phyloP scores from a whole-genome alignment of 2,329 filamentous ascomycete species.

The Exophiala sp. region DNA sequence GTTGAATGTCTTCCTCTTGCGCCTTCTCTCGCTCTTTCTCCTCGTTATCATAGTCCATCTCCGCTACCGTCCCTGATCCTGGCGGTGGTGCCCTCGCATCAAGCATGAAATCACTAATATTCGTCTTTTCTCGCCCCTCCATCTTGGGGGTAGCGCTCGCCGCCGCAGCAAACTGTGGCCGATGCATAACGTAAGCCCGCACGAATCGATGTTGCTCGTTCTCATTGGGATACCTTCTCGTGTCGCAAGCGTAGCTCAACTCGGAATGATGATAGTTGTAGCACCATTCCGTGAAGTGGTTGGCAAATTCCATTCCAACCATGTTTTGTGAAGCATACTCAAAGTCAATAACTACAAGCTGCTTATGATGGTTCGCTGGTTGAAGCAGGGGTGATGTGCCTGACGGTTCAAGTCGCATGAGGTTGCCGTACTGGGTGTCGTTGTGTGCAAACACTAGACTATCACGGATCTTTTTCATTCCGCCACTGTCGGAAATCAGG shows the following conservation, averaged over 20 bases:
- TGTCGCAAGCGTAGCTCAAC: slow-evolving; percentile 65
- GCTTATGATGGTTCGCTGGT: slow-evolving; percentile 90
- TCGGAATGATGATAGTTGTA: slow-evolving; percentile 86
- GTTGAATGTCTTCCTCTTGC: slow-evolving; percentile 64
- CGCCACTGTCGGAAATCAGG: slow-evolving; percentile 70
- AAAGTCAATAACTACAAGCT: slow-evolving; percentile 95
- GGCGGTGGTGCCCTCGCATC: slow-evolving; percentile 48
- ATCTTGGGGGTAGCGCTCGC: slow-evolving; percentile 49
- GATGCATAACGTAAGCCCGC: slow-evolving; percentile 79
- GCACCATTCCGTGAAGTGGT: slow-evolving; percentile 97
- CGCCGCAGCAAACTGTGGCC: slow-evolving; percentile 60
- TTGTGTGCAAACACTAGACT: slow-evolving; percentile 94
- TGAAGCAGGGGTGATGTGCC: slow-evolving; percentile 79
- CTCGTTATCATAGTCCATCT: slow-evolving; percentile 35
- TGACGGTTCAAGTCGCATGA: slow-evolving; percentile 70
- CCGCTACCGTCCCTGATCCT: slow-evolving; percentile 11
- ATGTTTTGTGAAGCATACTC: slow-evolving; percentile 92
- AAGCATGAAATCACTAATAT: slow-evolving; percentile 65
- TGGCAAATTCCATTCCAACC: slow-evolving; percentile 86
- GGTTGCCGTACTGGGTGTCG: slow-evolving; percentile 98
- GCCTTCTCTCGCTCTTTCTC: slow-evolving; percentile 62
- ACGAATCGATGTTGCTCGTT: slow-evolving; percentile 69
- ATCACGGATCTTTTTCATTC: slow-evolving; percentile 62
- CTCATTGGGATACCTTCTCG: slow-evolving; percentile 68
- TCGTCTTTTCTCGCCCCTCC: slow-evolving; percentile 33